Evolutionary conservation across 1,284 basidiomycete species (phyloP), one percentile per base, ranked within the genome.

Genomic region (Volvariella volvacea): DNA sequence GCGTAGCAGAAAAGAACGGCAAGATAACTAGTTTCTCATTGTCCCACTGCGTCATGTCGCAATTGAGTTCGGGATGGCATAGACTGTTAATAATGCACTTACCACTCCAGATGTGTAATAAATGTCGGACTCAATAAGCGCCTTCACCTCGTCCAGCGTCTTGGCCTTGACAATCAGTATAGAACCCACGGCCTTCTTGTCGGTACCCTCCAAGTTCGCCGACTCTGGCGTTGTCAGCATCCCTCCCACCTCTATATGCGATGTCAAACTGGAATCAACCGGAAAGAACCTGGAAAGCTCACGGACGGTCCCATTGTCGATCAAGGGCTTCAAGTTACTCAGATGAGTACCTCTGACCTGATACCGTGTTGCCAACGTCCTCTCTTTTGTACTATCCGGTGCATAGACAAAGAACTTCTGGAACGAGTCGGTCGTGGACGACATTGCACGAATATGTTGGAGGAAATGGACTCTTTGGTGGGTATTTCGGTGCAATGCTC

Each of bases 21-120:
- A 65, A 50, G 49, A 76, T 67, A 0, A 64, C 52, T 19, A 74
- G 37, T 48, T 63, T 67, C 42, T 72, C 70, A 40, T 55, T 52
- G 48, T 66, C 65, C 65, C 65, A 66, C 64, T 67, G 30, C 46
- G 17, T 39, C 22, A 39, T 51, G 34, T 37, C 46, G 22, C 38
- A 42, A 34, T 30, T 48, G 37, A 37, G 21, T 32, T 12, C 10
- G 20, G 12, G 21, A 16, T n/a, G 21, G 12, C 9, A 28, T 14
- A 20, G 7, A 21, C 41, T 14, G 37, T 42, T 14, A 34, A 30
- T 48, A 41, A 31, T 15, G 45, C 12, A 70, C 76, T 64, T 51
- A 80, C 78, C 38, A 81, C 78, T 33, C 67, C 68, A 47, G 64
- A 63, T 12, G 65, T 75, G 58, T 73, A 78, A 53, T 80, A 81